Conservation (phyloP, 1,284 basidiomycete genomes). For the Cryptococcus floricola region DNA sequence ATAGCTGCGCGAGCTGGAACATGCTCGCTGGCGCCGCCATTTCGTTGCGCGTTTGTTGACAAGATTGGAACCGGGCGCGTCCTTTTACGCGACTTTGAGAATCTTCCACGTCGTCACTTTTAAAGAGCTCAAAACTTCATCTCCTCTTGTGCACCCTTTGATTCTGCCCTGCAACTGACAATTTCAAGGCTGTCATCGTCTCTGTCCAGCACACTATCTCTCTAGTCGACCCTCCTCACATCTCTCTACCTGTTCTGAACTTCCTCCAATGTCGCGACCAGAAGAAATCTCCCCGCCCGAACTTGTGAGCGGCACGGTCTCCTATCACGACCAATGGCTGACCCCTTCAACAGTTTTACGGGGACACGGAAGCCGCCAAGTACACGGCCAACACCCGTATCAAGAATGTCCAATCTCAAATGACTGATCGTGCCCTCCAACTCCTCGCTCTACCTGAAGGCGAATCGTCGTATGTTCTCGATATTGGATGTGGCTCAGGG, state of each 20-base stretch:
- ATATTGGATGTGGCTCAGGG: slow-evolving; percentile 98
- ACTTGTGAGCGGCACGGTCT: slow-evolving; percentile 61
- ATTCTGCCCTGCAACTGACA: not conserved
- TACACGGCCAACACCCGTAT: slow-evolving; percentile 96
- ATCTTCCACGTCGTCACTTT: not conserved
- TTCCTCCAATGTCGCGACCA: slow-evolving; percentile 75
- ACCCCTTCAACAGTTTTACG: slow-evolving; percentile 72
- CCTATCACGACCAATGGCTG: not conserved
- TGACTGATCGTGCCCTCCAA: slow-evolving; percentile 95
- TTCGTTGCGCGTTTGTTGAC: not conserved
- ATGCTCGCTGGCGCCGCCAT: not conserved
- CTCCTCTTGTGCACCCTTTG: not conserved
- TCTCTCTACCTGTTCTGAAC: not conserved
- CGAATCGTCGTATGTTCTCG: slow-evolving; percentile 77
- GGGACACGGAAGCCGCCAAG: slow-evolving; percentile 89
- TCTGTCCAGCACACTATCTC: not conserved
- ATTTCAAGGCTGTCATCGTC: not conserved
- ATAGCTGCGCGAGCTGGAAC: slow-evolving; percentile 10
- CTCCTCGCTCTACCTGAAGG: slow-evolving; percentile 74
- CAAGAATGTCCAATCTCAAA: slow-evolving; percentile 94
- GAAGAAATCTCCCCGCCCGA: slow-evolving; percentile 95
- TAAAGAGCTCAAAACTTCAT: not conserved
- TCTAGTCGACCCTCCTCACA: not conserved
- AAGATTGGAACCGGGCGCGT: too few relatives aligned
- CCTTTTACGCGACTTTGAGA: not conserved